Evolutionary conservation across 495 filamentous ascomycete genomes (phyloP).

Genomic region (Aspergillus sclerotioniger): DNA sequence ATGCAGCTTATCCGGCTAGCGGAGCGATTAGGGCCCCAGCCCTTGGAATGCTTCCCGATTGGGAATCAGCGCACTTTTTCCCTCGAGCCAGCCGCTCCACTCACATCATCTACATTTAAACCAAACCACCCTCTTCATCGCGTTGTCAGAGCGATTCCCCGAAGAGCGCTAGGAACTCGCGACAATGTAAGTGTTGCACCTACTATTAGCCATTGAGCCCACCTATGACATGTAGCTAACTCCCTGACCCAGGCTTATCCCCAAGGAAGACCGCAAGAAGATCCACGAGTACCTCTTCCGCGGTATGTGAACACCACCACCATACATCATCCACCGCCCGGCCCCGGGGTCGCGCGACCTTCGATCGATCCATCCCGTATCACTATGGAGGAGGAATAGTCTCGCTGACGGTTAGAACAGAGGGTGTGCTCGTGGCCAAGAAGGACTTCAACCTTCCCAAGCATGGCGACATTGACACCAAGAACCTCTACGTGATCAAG

Average conservation of each 20-base stretch:
- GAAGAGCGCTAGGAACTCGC: slow-evolving; percentile 59
- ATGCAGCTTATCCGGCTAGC: slow-evolving; percentile 12
- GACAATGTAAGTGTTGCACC: slow-evolving; percentile 47
- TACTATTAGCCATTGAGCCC: neutral
- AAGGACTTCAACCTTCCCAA: slow-evolving; percentile 96
- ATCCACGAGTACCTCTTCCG: slow-evolving; percentile 99
- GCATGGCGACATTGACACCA: slow-evolving; percentile 93
- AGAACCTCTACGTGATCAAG: slow-evolving; percentile 99
- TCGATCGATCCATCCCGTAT: neutral
- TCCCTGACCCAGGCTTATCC: slow-evolving; percentile 73
- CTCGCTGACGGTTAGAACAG: slow-evolving; percentile 39
- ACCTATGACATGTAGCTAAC: neutral
- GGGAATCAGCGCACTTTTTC: slow-evolving; percentile 44
- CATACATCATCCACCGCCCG: neutral
- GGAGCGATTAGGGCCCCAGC: slow-evolving; percentile 38
- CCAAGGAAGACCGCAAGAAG: slow-evolving; percentile 99
- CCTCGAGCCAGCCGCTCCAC: slow-evolving; percentile 36
- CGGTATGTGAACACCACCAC: slow-evolving; percentile 55
- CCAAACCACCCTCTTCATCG: slow-evolving; percentile 38
- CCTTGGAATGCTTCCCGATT: slow-evolving; percentile 33
- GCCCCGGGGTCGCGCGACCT: neutral
- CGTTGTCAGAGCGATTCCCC: slow-evolving; percentile 59
- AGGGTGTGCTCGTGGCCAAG: slow-evolving; percentile 98
- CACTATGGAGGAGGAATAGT: neutral
- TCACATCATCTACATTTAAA: slow-evolving; percentile 36